Conservation (phyloP, 768 basidiomycete genomes). For the Phaeotremella skinneri region DNA sequence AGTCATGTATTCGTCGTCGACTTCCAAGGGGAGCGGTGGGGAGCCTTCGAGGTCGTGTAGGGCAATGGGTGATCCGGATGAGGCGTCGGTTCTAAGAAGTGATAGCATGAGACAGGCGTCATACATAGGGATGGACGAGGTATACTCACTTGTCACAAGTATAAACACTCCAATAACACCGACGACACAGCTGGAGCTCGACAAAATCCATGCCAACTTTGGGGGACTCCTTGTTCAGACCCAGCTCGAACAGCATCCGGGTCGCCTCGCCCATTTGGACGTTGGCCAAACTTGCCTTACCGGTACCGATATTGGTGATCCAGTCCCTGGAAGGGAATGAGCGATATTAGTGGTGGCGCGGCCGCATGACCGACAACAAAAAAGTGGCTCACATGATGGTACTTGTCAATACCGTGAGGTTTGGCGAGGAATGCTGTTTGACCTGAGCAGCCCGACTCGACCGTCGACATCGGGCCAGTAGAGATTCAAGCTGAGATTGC, state of each 20-base stretch:
- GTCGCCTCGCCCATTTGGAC: constrained; percentile 19
- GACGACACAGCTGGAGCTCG: constrained; percentile 25
- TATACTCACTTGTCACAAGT: constrained; percentile 37
- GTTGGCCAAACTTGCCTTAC: constrained; percentile 14
- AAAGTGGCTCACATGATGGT: constrained; percentile 22
- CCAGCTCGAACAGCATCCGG: constrained; percentile 23
- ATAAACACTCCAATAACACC: constrained; percentile 39
- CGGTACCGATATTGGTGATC: constrained; percentile 16
- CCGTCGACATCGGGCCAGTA: constrained; percentile 21
- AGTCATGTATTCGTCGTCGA: constrained; percentile 41
- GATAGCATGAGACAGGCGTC: too few species aligned
- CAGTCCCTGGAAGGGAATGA: constrained; percentile 16
- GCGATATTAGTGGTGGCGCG: background rate
- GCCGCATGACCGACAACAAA: background rate
- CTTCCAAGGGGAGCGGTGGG: constrained; percentile 28
- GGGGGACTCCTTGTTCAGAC: constrained; percentile 18
- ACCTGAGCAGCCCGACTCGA: constrained; percentile 24
- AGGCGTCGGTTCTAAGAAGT: constrained; percentile 37
- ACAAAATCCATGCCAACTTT: constrained; percentile 16
- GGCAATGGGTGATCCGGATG: constrained; percentile 25
- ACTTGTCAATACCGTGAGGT: constrained; percentile 17
- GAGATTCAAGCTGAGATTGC: constrained; percentile 13
- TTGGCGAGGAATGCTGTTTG: constrained; percentile 16
- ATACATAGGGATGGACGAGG: background rate
- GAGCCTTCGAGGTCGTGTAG: constrained; percentile 32